Evolutionary conservation across 106 monocot genomes (phyloP).

Genomic region (Acorus calamus): DNA sequence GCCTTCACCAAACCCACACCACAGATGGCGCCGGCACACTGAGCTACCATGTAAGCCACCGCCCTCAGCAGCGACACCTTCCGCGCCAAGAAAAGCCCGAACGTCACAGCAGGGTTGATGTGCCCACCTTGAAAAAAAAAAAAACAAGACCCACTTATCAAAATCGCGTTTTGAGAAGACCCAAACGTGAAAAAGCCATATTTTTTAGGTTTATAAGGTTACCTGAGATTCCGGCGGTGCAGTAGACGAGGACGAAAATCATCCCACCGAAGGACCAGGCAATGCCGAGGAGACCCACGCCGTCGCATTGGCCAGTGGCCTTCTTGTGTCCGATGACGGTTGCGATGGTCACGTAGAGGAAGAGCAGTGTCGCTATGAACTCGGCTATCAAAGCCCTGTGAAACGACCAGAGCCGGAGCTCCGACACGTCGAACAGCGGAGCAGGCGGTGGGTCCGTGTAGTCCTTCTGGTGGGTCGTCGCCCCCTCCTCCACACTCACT

Average conservation of each 20-base stretch:
- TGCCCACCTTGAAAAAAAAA: conserved; percentile 5
- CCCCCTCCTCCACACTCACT: conserved; percentile 20
- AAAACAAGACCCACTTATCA: neutral
- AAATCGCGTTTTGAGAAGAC: too few species aligned
- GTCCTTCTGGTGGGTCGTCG: conserved; percentile 23
- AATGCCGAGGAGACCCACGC: conserved; percentile 78
- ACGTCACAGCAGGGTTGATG: conserved; percentile 16
- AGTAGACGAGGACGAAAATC: conserved; percentile 95
- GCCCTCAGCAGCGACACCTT: conserved; percentile 6
- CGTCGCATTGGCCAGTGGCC: conserved; percentile 31
- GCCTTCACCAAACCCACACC: conserved; percentile 57
- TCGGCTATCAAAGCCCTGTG: conserved; percentile 36
- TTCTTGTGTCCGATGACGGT: conserved; percentile 32
- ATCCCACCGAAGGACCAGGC: conserved; percentile 96
- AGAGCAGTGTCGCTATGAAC: conserved; percentile 39
- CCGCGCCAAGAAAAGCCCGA: conserved; percentile 10
- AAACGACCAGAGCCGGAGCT: conserved; percentile 36
- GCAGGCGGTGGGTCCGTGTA: conserved; percentile 37
- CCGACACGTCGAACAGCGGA: conserved; percentile 21
- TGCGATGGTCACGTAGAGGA: conserved; percentile 37
- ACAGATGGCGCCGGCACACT: conserved; percentile 14
- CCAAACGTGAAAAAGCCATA: too few species aligned
- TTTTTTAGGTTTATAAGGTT: neutral
- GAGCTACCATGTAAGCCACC: conserved; percentile 7
- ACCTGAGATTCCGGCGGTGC: conserved; percentile 96